These are phyloP conservation scores for Aleurites moluccanus DNA, from an alignment of 441 rosid genomes.

Conservation along the genomic window DNA sequence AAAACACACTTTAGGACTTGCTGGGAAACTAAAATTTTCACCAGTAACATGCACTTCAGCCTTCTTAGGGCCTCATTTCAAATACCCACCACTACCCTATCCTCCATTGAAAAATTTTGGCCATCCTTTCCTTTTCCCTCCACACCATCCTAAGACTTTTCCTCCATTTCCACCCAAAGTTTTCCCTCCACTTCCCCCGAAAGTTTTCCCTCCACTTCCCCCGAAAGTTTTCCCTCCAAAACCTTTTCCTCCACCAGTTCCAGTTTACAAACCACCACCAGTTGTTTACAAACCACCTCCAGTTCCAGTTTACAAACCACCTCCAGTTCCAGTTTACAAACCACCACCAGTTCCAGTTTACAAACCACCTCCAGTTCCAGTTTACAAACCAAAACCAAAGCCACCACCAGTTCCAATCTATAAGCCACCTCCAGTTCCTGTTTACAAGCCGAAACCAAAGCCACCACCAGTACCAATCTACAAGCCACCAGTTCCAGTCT, in stretches of 20 bases:
- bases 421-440: slow-evolving; percentile 7
- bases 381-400: slow-evolving; percentile 17
- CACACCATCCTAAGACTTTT: not conserved
- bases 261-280: not conserved
- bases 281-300: not conserved
- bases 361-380: slow-evolving; percentile 12
- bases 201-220: slow-evolving; percentile 20
- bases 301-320: slow-evolving; percentile 6
- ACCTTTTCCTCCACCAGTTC: slow-evolving; percentile 13
- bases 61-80: slow-evolving; percentile 51
- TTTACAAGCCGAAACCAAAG: not conserved
- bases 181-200: slow-evolving; percentile 19
- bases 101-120: slow-evolving; percentile 42
- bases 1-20: slow-evolving; percentile 53
- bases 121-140: slow-evolving; percentile 23
- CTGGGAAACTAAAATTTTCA: slow-evolving; percentile 59
- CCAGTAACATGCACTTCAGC: slow-evolving; percentile 63
- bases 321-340: slow-evolving; percentile 21
- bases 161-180: slow-evolving; percentile 29
- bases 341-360: slow-evolving; percentile 21
- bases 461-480: slow-evolving; percentile 38
- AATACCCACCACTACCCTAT: slow-evolving; percentile 36
- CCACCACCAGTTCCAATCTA: not conserved
- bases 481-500: slow-evolving; percentile 22
- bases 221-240: slow-evolving; percentile 14